Base-by-base conservation (phyloP, 2,329 filamentous ascomycete species). In the Venturia aucupariae region DNA sequence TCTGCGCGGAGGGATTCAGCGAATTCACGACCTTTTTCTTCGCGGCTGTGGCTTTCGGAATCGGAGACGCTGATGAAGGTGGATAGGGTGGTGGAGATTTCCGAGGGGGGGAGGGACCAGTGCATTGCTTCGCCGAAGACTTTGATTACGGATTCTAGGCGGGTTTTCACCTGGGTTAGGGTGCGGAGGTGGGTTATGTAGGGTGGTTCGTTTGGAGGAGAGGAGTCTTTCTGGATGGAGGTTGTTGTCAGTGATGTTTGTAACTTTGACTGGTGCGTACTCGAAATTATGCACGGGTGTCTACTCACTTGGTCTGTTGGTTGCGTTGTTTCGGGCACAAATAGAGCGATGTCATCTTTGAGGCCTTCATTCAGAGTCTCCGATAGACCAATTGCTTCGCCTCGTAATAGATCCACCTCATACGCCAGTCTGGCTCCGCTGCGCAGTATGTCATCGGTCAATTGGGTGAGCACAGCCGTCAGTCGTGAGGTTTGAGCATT, bases 81-180 rank as follows among this genome's bases (percentile, higher is more conserved):
- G 0, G 90, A 93, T 57, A 88, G 85, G 65, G 95, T 84, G 0
- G 90, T 92, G 15, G 90, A 93, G 15, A 92, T 77, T 72, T 96
- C 92, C 0, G 90, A 95, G 0, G 93, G 92, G 0, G 93, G 90
- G 61, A 97, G 86, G 0, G 90, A 89, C 82, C 96, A 97, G 70
- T 95, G 89, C 90, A 97, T 96, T 39, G 94, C 93, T 70, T 95
- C 89, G 48, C 92, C 93, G 74, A 99, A 99, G 0, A 88, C 89
- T 74, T 90, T 89, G 71, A 97, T 92, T 30, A 97, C 92, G 1
- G 86, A 84, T 68, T 97, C 92, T 19, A 99, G 82, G n/a, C 92
- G 88, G 1, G 85, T 79, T 61, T 92, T 89, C 35, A 97, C 91
- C 51, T 89, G 83, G 3, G 89, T 90, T 44, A 99, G 81, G 17